Percentiles rank a stretch among this genome's conserved stretches.
Conservation (phyloP, 768 basidiomycete genomes). For the Mycena capillaripes region DNA sequence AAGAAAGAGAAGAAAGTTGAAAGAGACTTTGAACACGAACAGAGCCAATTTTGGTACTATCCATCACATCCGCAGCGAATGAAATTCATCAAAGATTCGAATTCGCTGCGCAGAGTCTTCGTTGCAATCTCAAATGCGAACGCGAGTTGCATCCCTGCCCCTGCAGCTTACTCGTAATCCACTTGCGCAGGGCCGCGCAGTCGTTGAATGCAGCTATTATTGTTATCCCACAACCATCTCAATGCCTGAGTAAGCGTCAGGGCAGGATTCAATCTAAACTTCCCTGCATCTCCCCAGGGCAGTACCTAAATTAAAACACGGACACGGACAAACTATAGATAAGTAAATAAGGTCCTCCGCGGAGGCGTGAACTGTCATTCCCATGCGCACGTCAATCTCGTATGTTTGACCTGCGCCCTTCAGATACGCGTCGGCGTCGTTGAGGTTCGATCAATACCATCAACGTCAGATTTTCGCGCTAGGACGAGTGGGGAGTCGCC, state of each 20-base stretch:
- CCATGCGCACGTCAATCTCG: not conserved
- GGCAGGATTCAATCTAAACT: too few relatives aligned
- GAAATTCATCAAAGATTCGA: not conserved
- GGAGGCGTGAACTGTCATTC: conserved; percentile 1
- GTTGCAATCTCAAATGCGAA: too few relatives aligned
- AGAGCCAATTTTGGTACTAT: too few relatives aligned
- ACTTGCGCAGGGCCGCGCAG: too few relatives aligned
- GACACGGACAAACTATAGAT: not conserved
- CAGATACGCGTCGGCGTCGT: not conserved
- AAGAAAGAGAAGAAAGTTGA: too few relatives aligned
- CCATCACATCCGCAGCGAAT: not conserved
- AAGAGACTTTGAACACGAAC: too few relatives aligned
- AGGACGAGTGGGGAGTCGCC: not conserved
- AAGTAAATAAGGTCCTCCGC: not conserved
- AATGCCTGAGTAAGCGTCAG: too few relatives aligned
- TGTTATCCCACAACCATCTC: not conserved
- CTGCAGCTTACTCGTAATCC: too few relatives aligned
- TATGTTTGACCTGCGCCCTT: not conserved
- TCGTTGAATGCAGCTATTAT: not conserved
- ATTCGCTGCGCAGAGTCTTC: not conserved
- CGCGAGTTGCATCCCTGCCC: too few relatives aligned
- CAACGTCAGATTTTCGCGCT: not conserved
- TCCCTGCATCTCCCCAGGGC: too few relatives aligned
- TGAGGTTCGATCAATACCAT: not conserved
- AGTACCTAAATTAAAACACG: too few relatives aligned